Base-by-base conservation (phyloP, 768 basidiomycete genomes). In the Auriculariales sp. region DNA sequence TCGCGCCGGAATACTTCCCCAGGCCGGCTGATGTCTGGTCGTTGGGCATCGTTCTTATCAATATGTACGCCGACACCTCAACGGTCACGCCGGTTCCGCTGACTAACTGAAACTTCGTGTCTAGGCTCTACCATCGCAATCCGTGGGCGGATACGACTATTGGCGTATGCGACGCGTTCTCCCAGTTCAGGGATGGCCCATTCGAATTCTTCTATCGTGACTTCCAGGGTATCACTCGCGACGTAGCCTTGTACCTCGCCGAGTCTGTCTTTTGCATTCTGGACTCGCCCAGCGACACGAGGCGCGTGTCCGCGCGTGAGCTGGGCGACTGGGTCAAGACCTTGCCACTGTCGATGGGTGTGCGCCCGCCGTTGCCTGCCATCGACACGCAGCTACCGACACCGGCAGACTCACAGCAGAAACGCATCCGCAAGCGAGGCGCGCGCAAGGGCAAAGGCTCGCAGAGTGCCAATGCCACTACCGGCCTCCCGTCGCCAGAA, bases 21-120 rank as follows among this genome's bases (percentile, higher is more conserved):
- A 85, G 84, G 58, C 87, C 88, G 51, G 95, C 95, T 53, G 94
- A 99, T 67, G 91, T 99, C 49, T 99, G 91, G 94, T 97, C 94
- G 24, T 75, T 99, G 57, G 94, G 94, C 54, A 95, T 99, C 63
- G 95, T 99, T 56, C 79, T 99, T 58, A 89, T 99, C 74, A 99
- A 99, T 66, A 93, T 98, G 89, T 87, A 57, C 30, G 80, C 71
- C 14, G 39, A 12, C 28, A 3, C 32, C 42, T 50, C 9, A 17
- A 14, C 47, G 24, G 17, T 3, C 34, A 24, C 10, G 15, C 31
- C 30, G 47, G 45, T 22, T 30, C 22, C 48, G 52, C 55, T 29
- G 57, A 49, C 14, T 28, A 52, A 44, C 44, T 46, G 55, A 4
- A 11, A 1, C 48, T 24, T 29, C 47, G 46, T 22, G 28, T 35